Percentiles rank a stretch among this genome's conserved stretches.
phyloP scores from a whole-genome alignment of 768 basidiomycete species.

The Sporobolomyces phaffii region DNA sequence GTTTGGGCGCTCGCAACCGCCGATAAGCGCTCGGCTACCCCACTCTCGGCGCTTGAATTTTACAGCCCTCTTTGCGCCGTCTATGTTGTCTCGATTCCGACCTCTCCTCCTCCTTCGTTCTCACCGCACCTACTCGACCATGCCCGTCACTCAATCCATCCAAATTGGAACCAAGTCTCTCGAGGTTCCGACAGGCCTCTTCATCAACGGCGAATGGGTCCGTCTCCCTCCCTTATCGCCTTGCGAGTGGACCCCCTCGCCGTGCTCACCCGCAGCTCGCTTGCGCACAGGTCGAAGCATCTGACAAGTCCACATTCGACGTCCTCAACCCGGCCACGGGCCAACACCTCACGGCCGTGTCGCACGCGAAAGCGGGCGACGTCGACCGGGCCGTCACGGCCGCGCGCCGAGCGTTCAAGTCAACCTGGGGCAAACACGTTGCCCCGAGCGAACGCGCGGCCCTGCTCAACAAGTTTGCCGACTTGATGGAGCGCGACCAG shows the following conservation, averaged over 20 bases:
- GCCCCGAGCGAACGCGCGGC: constrained; percentile 44
- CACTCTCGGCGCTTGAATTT: too few species aligned
- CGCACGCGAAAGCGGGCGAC: constrained; percentile 52
- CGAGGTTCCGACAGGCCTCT: constrained; percentile 70
- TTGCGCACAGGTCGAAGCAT: neutral
- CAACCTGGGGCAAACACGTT: constrained; percentile 48
- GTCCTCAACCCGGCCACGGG: constrained; percentile 79
- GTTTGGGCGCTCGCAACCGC: neutral
- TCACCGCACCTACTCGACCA: neutral
- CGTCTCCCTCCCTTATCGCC: neutral
- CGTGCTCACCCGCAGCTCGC: neutral
- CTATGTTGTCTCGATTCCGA: neutral
- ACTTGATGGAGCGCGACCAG: constrained; percentile 44
- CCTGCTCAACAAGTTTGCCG: constrained; percentile 39
- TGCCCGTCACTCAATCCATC: constrained; percentile 15
- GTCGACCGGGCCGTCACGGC: constrained; percentile 44
- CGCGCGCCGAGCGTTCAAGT: constrained; percentile 48
- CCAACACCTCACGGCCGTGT: constrained; percentile 62
- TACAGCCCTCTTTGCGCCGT: neutral
- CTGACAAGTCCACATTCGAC: constrained; percentile 21
- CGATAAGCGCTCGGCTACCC: neutral
- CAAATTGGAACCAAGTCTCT: neutral
- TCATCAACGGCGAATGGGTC: constrained; percentile 89
- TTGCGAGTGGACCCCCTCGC: too few species aligned
- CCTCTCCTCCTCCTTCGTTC: neutral